phyloP scores from a whole-genome alignment of 345 rosid species.

The Eutrema heterophyllum region DNA sequence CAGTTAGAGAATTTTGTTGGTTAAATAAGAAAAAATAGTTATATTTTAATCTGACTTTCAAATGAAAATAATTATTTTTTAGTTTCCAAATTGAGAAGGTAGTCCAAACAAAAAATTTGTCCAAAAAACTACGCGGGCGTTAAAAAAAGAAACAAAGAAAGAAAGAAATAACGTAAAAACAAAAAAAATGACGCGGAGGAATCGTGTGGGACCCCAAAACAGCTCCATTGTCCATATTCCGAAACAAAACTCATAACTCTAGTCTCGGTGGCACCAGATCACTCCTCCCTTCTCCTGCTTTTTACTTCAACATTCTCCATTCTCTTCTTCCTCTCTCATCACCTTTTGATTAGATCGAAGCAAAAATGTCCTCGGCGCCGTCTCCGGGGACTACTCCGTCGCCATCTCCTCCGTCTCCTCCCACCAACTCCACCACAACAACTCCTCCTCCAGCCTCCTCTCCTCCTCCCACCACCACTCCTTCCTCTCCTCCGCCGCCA shows the following conservation, averaged over 20 bases:
- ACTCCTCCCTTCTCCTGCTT: neutral
- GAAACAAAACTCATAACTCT: neutral
- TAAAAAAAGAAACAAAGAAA: neutral
- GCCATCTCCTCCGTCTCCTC: conserved; percentile 38
- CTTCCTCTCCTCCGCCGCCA: conserved; percentile 41
- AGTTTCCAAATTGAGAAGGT: neutral
- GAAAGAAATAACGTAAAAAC: neutral
- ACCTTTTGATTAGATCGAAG: conserved; percentile 13
- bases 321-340: neutral
- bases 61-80: too few species aligned
- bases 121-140: neutral
- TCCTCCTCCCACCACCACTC: conserved; percentile 36
- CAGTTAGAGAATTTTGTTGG: too few species aligned
- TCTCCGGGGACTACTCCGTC: conserved; percentile 39
- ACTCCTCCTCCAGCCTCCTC: conserved; percentile 41
- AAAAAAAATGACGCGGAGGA: neutral
- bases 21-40: too few species aligned
- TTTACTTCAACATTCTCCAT: neutral
- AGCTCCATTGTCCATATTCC: conserved; percentile 18
- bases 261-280: conserved; percentile 22
- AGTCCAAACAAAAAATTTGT: neutral
- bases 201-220: conserved; percentile 31
- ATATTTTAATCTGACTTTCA: too few species aligned
- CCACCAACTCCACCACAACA: conserved; percentile 34
- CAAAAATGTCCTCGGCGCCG: conserved; percentile 50